Percentiles rank a stretch among this genome's conserved stretches.
phyloP scores from a whole-genome alignment of 352 stramenopile species.

The Phytophthora fragariae region DNA sequence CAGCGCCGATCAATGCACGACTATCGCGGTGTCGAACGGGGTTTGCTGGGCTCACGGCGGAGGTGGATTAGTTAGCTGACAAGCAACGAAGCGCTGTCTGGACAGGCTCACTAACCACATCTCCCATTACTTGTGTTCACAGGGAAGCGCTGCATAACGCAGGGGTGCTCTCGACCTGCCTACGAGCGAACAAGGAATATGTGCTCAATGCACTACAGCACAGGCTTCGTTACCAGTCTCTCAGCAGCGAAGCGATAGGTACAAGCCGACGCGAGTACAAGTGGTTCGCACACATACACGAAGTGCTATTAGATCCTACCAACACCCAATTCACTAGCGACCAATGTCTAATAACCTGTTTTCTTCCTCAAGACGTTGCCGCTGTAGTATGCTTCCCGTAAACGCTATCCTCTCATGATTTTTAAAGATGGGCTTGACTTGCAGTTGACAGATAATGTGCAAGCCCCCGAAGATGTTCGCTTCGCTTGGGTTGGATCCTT shows the following conservation, averaged over 20 bases:
- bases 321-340: neutral
- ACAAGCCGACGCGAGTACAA: neutral
- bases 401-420: slow-evolving; percentile 8
- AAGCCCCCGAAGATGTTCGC: neutral
- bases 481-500: neutral
- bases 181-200: slow-evolving; percentile 71
- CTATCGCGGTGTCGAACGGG: slow-evolving; percentile 44
- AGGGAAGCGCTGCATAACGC: slow-evolving; percentile 58
- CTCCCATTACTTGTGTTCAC: neutral
- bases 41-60: slow-evolving; percentile 46
- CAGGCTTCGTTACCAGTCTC: slow-evolving; percentile 1
- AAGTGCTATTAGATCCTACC: neutral
- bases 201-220: slow-evolving; percentile 58
- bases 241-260: slow-evolving; percentile 10
- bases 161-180: slow-evolving; percentile 49
- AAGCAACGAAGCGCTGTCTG: neutral
- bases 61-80: slow-evolving; percentile 13
- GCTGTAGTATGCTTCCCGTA: slow-evolving; percentile 4
- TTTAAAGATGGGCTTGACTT: slow-evolving; percentile 12
- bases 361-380: slow-evolving; percentile 6
- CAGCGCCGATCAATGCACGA: slow-evolving; percentile 32
- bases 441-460: slow-evolving; percentile 4
- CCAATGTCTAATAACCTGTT: slow-evolving; percentile 19
- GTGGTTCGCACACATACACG: too few relatives aligned
- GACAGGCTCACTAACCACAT: neutral